These are phyloP conservation scores for Penicillium waksmanii DNA, from an alignment of 495 filamentous ascomycete genomes.

Conservation along the genomic window DNA sequence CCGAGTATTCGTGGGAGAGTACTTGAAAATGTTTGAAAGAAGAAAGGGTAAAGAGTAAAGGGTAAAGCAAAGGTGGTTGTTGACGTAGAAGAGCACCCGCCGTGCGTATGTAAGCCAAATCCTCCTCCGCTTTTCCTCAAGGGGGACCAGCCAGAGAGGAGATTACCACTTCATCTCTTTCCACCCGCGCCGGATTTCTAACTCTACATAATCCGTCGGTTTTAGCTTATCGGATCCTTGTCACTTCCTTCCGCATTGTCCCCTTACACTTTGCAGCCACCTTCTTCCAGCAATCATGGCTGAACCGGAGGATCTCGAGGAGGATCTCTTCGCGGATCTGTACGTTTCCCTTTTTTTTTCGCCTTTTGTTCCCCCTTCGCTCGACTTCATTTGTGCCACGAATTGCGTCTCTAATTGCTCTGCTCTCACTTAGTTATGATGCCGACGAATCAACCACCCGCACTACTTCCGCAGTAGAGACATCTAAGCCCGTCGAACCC, in stretches of 20 bases:
- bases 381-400: slow-evolving; percentile 5
- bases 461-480: slow-evolving; percentile 38
- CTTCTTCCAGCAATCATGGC: slow-evolving; percentile 60
- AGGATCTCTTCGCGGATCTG: slow-evolving; percentile 99
- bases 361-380: neutral
- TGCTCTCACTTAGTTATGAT: slow-evolving; percentile 68
- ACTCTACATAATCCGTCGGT: neutral
- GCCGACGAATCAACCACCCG: slow-evolving; percentile 69
- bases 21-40: neutral
- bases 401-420: slow-evolving; percentile 8
- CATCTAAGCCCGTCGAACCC: slow-evolving; percentile 34
- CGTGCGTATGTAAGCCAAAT: slow-evolving; percentile 28
- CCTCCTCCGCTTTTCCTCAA: slow-evolving; percentile 11
- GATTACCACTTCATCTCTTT: neutral
- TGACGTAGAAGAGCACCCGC: slow-evolving; percentile 5
- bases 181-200: slow-evolving; percentile 17
- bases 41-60: neutral
- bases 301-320: slow-evolving; percentile 88
- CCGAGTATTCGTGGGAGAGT: neutral
- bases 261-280: slow-evolving; percentile 5
- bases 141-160: neutral
- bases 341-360: slow-evolving; percentile 47
- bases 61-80: neutral
- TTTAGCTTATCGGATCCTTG: slow-evolving; percentile 14
- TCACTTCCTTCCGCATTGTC: slow-evolving; percentile 9